A percentile compares a stretch with the other conserved stretches of the same genome.
Evolutionary conservation across 139 green algal genomes (phyloP).

Genomic region (Chlamydomonas eustigma): DNA sequence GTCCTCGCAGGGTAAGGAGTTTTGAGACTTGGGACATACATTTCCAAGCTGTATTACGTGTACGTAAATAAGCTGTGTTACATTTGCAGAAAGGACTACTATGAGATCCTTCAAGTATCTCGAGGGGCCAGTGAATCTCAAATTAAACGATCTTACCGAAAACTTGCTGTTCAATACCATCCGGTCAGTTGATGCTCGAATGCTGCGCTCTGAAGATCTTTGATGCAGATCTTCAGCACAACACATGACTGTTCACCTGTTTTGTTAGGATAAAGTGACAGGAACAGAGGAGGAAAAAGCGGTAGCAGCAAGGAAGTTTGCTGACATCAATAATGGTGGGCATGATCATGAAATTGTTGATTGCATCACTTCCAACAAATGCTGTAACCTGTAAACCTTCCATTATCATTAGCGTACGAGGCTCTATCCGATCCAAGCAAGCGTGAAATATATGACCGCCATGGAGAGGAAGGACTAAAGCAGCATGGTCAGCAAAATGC

Average conservation of each 20-base stretch:
- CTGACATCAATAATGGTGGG: slow-evolving; percentile 90
- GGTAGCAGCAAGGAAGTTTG: slow-evolving; percentile 85
- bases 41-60: too few relatives aligned
- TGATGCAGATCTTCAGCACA: background rate
- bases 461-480: slow-evolving; percentile 97
- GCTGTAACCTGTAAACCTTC: background rate
- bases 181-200: slow-evolving; percentile 50
- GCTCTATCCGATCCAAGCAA: slow-evolving; percentile 89
- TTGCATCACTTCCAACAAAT: background rate
- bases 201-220: background rate
- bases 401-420: slow-evolving; percentile 86
- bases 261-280: slow-evolving; percentile 72
- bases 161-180: slow-evolving; percentile 95
- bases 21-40: too few relatives aligned
- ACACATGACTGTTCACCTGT: background rate
- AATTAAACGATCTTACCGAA: slow-evolving; percentile 94
- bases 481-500: slow-evolving; percentile 65
- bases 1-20: background rate
- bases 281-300: slow-evolving; percentile 86
- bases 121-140: slow-evolving; percentile 71
- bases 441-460: slow-evolving; percentile 90
- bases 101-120: slow-evolving; percentile 83
- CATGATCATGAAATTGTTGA: background rate
- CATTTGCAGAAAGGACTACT: slow-evolving; percentile 80
- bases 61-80: too few relatives aligned